Base-by-base conservation (phyloP, 2,329 filamentous ascomycete species). In the Elsinoe ampelina region DNA sequence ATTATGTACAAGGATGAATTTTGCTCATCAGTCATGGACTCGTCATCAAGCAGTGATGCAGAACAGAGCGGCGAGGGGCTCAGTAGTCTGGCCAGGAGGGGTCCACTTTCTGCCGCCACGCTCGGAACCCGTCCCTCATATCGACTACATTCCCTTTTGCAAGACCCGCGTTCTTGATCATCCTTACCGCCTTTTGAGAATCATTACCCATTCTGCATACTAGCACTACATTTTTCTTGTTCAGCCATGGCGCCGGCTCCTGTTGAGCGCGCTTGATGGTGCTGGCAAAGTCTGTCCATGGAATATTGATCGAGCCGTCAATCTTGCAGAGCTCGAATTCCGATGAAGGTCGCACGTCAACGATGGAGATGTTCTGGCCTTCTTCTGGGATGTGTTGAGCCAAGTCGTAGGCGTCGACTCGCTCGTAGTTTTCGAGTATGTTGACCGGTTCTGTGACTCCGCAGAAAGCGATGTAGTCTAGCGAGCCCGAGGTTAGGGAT, bases 381-480 rank as follows among this genome's bases (percentile, higher is more conserved):
- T 60, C 63, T 30, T 67, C 64, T 5, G 65, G 63, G 6, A 68
- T 58, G 30, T 38, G 38, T 17, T 58, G 57, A 1, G 76, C 73
- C 63, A 89, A 91, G 4, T 85, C 78, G 0, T 71, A 64, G 0
- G 83, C 83, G 0, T 82, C 80, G 34, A 95, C 77, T 7, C 90
- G 80, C 62, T 93, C 86, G 0, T 83, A 76, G 0, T 81, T 72
- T 5, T 65, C 67, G 1, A 95, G 75, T 2, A 86, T 60, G 8
- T 75, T 71, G 15, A 85, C 73, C 0, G 82, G 78, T 51, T 67
- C 67, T 1, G 72, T 69, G 0, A 82, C 77, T 3, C 91, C 90
- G 66, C 92, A 97, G 67, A 97, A 96, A 54, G 85, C 82, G 0
- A 87, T 79, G 67, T 97, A 97, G 67, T 96, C 89, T 47, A 91